These are phyloP conservation scores for Lecanosticta acicola DNA, from an alignment of 2,329 filamentous ascomycete genomes.

Conservation along the genomic window DNA sequence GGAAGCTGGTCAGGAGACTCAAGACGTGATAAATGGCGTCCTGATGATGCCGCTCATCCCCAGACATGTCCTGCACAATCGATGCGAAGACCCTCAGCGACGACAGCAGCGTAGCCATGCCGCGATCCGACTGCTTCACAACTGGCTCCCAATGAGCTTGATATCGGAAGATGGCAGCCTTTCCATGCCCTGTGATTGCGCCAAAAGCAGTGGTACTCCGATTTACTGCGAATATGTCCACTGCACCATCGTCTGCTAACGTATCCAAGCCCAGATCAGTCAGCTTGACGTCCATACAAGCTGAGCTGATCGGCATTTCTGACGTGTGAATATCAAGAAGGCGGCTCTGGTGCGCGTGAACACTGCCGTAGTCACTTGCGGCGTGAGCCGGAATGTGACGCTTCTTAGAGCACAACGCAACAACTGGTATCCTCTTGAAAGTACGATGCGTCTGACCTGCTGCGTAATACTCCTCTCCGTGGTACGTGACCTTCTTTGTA, in stretches of 20 bases:
- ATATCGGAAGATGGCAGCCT: slow-evolving; percentile 25
- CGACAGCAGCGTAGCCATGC: slow-evolving; percentile 34
- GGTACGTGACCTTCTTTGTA: slow-evolving; percentile 13
- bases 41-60: slow-evolving; percentile 6
- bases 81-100: slow-evolving; percentile 31
- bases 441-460: background rate
- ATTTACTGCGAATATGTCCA: slow-evolving; percentile 29
- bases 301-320: slow-evolving; percentile 26
- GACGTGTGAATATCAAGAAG: slow-evolving; percentile 29
- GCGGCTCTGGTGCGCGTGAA: background rate
- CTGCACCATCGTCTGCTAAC: slow-evolving; percentile 19
- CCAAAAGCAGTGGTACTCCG: slow-evolving; percentile 10
- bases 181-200: slow-evolving; percentile 13
- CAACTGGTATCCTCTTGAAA: slow-evolving; percentile 10
- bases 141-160: slow-evolving; percentile 27
- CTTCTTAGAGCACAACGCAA: slow-evolving; percentile 19
- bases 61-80: slow-evolving; percentile 18
- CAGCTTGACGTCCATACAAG: slow-evolving; percentile 19
- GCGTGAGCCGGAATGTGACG: slow-evolving; percentile 19
- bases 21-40: slow-evolving; percentile 31
- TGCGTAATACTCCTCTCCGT: slow-evolving; percentile 10
- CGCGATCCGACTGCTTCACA: slow-evolving; percentile 29
- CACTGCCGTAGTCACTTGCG: slow-evolving; percentile 7
- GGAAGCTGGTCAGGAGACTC: slow-evolving; percentile 30
- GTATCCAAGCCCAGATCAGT: slow-evolving; percentile 15